Percentiles rank a stretch among this genome's conserved stretches.
Conservation (phyloP, 176 grass and related monocot species). For the Bolboschoenus planiculmis region DNA sequence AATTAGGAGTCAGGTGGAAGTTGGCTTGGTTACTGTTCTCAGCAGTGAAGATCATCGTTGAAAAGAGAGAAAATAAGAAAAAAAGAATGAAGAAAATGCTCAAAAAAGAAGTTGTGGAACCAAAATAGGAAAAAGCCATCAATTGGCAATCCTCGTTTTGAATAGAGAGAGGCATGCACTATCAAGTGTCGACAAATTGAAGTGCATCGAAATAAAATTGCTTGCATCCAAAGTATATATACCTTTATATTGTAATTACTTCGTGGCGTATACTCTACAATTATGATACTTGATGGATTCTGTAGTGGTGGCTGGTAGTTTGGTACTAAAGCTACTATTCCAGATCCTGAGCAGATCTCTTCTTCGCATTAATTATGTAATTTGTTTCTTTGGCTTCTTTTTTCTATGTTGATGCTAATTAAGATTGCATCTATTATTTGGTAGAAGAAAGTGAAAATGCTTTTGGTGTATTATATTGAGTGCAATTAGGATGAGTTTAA, state of each 20-base stretch:
- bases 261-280: constrained; percentile 12
- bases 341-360: constrained; percentile 3
- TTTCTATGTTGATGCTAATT: constrained; percentile 10
- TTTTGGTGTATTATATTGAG: no score
- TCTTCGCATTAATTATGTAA: background rate
- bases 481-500: no score
- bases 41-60: background rate
- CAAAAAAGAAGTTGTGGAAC: no score
- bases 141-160: no score
- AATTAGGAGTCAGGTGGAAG: no score
- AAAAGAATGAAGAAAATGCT: no score
- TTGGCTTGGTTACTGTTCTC: background rate
- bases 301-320: background rate
- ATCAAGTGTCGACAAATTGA: constrained; percentile 9
- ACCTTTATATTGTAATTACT: constrained; percentile 1
- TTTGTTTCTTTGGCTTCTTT: background rate
- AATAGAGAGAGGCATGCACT: background rate
- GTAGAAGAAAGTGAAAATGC: background rate
- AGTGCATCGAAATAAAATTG: constrained; percentile 9
- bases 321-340: background rate
- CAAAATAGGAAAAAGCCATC: no score
- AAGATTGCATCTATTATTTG: background rate
- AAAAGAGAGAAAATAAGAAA: no score
- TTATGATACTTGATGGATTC: constrained; percentile 5
- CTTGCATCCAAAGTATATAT: background rate